Percentiles rank a stretch among this genome's conserved stretches.
Evolutionary conservation across 129 eudicot genomes (phyloP).

Genomic region (Flaveria robusta): DNA sequence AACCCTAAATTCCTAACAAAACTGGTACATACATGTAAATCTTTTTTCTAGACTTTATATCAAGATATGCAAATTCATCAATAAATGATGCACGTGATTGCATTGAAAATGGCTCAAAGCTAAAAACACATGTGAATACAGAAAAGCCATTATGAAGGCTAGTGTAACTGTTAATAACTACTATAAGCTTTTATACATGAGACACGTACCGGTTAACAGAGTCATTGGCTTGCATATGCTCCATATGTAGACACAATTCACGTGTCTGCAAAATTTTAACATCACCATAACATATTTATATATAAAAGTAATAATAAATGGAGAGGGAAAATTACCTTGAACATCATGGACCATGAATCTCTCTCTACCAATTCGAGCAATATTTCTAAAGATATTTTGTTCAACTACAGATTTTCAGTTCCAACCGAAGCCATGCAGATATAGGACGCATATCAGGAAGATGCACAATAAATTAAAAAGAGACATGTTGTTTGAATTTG

Average conservation of each 20-base stretch:
- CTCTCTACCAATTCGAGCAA: neutral
- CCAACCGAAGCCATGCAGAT: neutral
- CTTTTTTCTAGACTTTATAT: neutral
- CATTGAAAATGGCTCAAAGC: neutral
- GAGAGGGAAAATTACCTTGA: conserved; percentile 22
- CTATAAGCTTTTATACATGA: neutral
- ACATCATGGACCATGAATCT: conserved; percentile 13
- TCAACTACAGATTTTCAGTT: neutral
- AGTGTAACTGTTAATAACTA: neutral
- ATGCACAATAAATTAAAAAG: conserved; percentile 3
- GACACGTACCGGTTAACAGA: conserved; percentile 7
- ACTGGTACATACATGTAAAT: conserved; percentile 4
- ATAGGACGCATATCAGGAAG: neutral
- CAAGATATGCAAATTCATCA: conserved; percentile 1
- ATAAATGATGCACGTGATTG: neutral
- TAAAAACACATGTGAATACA: neutral
- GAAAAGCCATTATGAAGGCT: neutral
- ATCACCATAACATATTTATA: neutral
- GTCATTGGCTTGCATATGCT: conserved; percentile 2
- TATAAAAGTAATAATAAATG: neutral
- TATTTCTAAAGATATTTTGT: neutral
- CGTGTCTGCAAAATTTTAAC: conserved; percentile 22
- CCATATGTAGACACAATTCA: conserved; percentile 15
- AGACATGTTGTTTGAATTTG: conserved; percentile 42
- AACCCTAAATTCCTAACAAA: conserved; percentile 15